A percentile compares a stretch with the other conserved stretches of the same genome.
Conservation (phyloP, 2,329 filamentous ascomycete species). For the Fusarium buharicum region DNA sequence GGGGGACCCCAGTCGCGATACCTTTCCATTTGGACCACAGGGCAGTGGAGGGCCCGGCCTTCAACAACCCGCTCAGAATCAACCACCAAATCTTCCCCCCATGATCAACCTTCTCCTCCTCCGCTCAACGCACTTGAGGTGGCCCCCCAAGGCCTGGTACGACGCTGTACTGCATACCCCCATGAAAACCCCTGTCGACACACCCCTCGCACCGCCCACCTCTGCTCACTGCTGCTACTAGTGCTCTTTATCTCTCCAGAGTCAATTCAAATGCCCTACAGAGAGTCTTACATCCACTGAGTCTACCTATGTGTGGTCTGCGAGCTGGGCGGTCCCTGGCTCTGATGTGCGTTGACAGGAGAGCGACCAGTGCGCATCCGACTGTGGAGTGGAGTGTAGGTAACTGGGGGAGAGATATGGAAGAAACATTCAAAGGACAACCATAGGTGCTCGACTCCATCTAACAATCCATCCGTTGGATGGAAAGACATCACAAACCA, state of each 20-base stretch:
- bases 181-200: constrained; percentile 37
- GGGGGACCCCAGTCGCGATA: constrained; percentile 27
- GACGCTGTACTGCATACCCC: constrained; percentile 50
- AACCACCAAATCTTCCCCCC: no score
- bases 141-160: constrained; percentile 42
- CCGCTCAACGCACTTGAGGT: constrained; percentile 38
- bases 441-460: not conserved
- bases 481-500: constrained; percentile 23
- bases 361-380: constrained; percentile 45
- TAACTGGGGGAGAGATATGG: constrained; percentile 4
- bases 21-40: not conserved
- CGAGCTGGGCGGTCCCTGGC: constrained; percentile 41
- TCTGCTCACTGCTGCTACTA: constrained; percentile 23
- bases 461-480: not conserved
- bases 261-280: constrained; percentile 27
- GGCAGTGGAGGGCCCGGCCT: constrained; percentile 16
- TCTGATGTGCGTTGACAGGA: constrained; percentile 44
- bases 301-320: constrained; percentile 20
- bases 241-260: constrained; percentile 33
- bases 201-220: constrained; percentile 44
- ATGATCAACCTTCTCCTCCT: constrained; percentile 43
- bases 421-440: constrained; percentile 29
- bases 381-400: constrained; percentile 21
- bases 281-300: constrained; percentile 43
- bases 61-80: no score